These are phyloP conservation scores for Hericium rajendrae DNA, from an alignment of 768 basidiomycete species.

Conservation along the genomic window DNA sequence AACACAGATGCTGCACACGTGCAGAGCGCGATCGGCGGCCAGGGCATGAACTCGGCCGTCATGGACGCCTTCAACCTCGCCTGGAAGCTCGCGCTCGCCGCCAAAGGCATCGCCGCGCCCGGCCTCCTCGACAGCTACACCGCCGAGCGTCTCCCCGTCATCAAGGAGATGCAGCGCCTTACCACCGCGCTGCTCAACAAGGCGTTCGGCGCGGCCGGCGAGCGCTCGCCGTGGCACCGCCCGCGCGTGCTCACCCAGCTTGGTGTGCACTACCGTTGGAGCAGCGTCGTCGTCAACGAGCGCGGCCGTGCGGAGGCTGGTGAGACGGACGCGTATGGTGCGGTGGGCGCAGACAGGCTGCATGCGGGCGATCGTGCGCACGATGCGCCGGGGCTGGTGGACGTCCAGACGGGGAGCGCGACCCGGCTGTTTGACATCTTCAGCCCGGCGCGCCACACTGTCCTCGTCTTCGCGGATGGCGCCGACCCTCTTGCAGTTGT, in stretches of 20 bases:
- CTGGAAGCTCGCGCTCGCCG: constrained; percentile 12
- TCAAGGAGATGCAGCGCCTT: constrained; percentile 9
- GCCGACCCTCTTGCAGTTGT: not conserved
- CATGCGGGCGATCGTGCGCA: constrained; percentile 13
- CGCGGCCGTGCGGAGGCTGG: not conserved
- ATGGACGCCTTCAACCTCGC: constrained; percentile 8
- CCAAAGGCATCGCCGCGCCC: constrained; percentile 2
- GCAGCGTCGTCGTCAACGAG: constrained; percentile 9
- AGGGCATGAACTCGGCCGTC: not conserved
- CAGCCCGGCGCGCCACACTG: constrained; percentile 6
- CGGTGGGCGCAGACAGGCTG: not conserved
- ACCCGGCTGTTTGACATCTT: constrained; percentile 8
- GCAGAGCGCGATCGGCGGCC: constrained; percentile 1
- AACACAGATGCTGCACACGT: constrained; percentile 2
- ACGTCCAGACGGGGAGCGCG: not conserved
- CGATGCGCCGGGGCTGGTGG: constrained; percentile 7
- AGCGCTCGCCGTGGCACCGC: not conserved
- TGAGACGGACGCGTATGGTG: not conserved
- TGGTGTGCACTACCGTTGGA: constrained; percentile 13
- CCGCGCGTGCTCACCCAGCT: not conserved
- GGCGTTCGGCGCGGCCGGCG: not conserved
- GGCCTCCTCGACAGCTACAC: constrained; percentile 11
- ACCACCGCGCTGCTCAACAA: constrained; percentile 3
- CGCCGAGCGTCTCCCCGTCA: constrained; percentile 12
- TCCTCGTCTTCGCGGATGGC: constrained; percentile 7